Percentiles rank a stretch among this genome's conserved stretches.
These are phyloP conservation scores for Colletotrichum chlorophyti DNA, from an alignment of 2,329 filamentous ascomycete species.

Conservation along the genomic window DNA sequence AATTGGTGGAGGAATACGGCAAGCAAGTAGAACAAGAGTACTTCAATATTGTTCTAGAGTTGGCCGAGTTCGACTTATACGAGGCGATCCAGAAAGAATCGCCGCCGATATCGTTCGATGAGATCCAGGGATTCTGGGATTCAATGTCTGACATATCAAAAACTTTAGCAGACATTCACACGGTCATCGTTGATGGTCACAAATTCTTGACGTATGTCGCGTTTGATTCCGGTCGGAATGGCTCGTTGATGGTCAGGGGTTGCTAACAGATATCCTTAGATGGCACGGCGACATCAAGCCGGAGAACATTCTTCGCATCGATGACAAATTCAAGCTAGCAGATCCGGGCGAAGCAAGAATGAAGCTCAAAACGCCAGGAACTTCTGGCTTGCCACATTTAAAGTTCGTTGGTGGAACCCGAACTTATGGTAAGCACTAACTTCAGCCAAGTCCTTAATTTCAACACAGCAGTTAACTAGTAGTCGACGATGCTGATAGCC, in stretches of 20 bases:
- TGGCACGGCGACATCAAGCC: slow-evolving; percentile 47
- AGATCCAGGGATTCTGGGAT: not conserved
- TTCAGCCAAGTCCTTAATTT: too few relatives aligned
- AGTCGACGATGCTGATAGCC: not conserved
- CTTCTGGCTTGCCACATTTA: not conserved
- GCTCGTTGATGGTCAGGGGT: not conserved
- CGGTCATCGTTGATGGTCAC: not conserved
- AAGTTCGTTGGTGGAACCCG: slow-evolving; percentile 36
- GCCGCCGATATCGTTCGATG: not conserved
- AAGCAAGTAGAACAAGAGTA: too few relatives aligned
- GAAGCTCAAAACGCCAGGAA: not conserved
- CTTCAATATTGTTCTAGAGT: slow-evolving; percentile 4
- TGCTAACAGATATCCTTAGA: slow-evolving; percentile 30
- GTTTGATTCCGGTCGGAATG: too few relatives aligned
- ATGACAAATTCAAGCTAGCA: slow-evolving; percentile 42
- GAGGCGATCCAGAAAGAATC: not conserved
- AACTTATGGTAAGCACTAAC: slow-evolving; percentile 42
- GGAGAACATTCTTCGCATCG: slow-evolving; percentile 40
- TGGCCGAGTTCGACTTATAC: slow-evolving; percentile 12
- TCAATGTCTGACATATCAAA: not conserved
- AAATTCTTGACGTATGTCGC: not conserved
- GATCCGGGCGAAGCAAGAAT: slow-evolving; percentile 42
- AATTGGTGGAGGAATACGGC: not conserved
- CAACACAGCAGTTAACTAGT: too few relatives aligned
- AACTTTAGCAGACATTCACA: not conserved